A percentile compares a stretch with the other conserved stretches of the same genome.
Evolutionary conservation across 257 asterid species (phyloP).

Genomic region (Solanum gracilifrons): DNA sequence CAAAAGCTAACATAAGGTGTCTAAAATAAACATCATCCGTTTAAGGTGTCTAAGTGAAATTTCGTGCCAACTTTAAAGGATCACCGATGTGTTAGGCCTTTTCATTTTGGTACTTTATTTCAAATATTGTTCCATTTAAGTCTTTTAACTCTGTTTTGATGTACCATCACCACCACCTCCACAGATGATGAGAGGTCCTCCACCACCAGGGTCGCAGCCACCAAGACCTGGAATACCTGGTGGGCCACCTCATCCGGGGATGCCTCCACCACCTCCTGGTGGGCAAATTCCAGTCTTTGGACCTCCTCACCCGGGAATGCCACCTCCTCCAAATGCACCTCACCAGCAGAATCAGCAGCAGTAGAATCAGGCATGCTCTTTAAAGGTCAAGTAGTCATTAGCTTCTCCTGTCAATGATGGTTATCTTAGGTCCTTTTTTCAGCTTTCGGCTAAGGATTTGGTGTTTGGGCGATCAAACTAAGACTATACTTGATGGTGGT

Average conservation of each 20-base stretch:
- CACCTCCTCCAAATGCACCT: conserved; percentile 53
- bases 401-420: background rate
- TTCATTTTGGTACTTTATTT: too few species aligned
- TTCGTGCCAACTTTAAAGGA: too few species aligned
- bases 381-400: background rate
- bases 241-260: conserved; percentile 50
- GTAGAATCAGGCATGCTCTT: background rate
- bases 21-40: too few species aligned
- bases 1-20: too few species aligned
- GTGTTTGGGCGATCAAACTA: background rate
- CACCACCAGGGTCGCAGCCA: conserved; percentile 50
- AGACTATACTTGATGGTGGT: background rate
- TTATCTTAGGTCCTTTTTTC: background rate
- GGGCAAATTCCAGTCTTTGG: conserved; percentile 56
- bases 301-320: conserved; percentile 92
- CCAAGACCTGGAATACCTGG: conserved; percentile 84
- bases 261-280: conserved; percentile 68
- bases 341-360: conserved; percentile 24
- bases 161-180: conserved; percentile 61
- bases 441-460: background rate
- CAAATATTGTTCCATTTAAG: too few species aligned
- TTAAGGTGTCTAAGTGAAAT: too few species aligned
- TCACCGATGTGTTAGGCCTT: too few species aligned
- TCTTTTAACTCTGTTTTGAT: too few species aligned
- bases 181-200: conserved; percentile 77